These are phyloP conservation scores for Silene latifolia DNA, from an alignment of 148 eudicot species.

Conservation along the genomic window DNA sequence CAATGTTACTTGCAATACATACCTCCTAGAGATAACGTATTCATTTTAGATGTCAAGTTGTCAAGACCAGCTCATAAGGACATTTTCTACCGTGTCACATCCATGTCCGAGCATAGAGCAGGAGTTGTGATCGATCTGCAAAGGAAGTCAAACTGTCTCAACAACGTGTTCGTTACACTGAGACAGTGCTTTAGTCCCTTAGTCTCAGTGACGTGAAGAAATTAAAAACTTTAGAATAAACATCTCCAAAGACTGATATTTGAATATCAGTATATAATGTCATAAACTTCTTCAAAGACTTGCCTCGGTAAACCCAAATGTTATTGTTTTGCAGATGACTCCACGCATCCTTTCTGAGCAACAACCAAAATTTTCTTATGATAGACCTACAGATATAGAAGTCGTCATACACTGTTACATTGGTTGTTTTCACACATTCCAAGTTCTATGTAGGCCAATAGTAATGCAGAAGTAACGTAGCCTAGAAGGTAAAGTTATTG, in stretches of 20 bases:
- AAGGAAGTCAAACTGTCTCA: background rate
- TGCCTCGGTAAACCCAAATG: background rate
- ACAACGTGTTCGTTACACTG: background rate
- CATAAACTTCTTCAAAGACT: background rate
- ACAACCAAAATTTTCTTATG: slow-evolving; percentile 36
- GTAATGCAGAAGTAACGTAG: too few species aligned
- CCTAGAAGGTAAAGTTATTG: too few species aligned
- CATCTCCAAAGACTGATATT: background rate
- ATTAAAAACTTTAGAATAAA: background rate
- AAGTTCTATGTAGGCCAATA: too few species aligned
- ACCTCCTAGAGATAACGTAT: too few species aligned
- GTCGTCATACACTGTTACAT: too few species aligned
- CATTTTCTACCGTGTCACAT: background rate
- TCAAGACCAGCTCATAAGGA: background rate
- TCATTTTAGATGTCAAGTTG: too few species aligned
- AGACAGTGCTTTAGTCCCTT: background rate
- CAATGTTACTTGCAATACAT: too few species aligned
- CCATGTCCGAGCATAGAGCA: background rate
- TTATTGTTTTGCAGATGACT: slow-evolving; percentile 13
- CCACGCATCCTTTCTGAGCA: slow-evolving; percentile 20
- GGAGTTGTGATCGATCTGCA: background rate
- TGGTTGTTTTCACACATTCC: too few species aligned
- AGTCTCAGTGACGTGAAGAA: background rate
- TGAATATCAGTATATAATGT: background rate
- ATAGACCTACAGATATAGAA: slow-evolving; percentile 36